These are phyloP conservation scores for Debaryomyces sp. DNA, from an alignment of 1,139 yeast genomes.

Conservation along the genomic window DNA sequence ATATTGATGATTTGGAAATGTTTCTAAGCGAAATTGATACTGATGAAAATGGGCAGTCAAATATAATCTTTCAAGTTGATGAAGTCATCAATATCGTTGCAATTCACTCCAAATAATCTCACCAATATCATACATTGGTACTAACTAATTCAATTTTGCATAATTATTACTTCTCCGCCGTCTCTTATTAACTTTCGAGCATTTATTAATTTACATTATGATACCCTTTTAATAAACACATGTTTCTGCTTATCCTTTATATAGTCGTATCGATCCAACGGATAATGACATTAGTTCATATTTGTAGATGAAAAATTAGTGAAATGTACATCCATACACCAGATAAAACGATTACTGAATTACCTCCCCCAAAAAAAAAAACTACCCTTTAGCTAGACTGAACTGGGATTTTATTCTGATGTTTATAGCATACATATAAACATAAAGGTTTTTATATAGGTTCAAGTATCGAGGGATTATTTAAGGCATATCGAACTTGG, in stretches of 20 bases:
- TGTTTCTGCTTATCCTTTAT: background rate
- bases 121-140: background rate
- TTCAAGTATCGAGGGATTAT: background rate
- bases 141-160: background rate
- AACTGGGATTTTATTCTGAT: background rate
- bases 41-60: constrained; percentile 19
- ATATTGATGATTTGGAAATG: constrained; percentile 20
- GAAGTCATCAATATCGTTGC: constrained; percentile 26
- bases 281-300: background rate
- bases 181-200: background rate
- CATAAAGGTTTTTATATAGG: background rate
- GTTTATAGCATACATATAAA: background rate
- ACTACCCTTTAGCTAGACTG: background rate
- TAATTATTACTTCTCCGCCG: background rate
- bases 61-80: constrained; percentile 23
- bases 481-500: background rate
- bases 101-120: constrained; percentile 13
- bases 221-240: background rate
- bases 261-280: background rate
- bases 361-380: background rate
- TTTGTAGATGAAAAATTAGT: background rate
- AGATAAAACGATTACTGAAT: background rate
- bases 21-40: constrained; percentile 22
- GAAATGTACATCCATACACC: background rate
- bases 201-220: background rate